Conservation (phyloP, 306 rosid species). For the Begonia loranthoides region DNA sequence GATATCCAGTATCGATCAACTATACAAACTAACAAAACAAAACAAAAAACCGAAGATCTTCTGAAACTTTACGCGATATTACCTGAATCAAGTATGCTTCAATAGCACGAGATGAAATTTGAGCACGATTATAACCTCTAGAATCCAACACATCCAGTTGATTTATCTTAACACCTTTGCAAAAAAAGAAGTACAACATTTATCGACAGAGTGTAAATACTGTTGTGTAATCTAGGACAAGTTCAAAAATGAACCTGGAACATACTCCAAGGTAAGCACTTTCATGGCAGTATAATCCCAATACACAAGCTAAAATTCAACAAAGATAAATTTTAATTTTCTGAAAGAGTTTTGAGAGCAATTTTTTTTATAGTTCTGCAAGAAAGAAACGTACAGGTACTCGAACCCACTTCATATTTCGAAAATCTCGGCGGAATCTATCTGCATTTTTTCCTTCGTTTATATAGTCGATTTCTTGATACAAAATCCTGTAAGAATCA, state of each 20-base stretch:
- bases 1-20: not conserved
- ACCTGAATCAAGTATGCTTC: conserved; percentile 97
- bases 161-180: conserved; percentile 71
- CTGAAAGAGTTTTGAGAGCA: not conserved
- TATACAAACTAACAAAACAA: not conserved
- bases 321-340: conserved; percentile 4
- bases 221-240: conserved; percentile 1
- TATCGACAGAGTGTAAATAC: not conserved
- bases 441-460: conserved; percentile 92
- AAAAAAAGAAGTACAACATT: not conserved
- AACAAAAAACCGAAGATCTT: too few species aligned
- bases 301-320: conserved; percentile 44
- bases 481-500: conserved; percentile 60
- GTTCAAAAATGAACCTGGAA: conserved; percentile 68
- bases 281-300: conserved; percentile 90
- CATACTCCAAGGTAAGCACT: conserved; percentile 86
- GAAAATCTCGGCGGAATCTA: conserved; percentile 71
- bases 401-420: conserved; percentile 89
- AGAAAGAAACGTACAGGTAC: conserved; percentile 66
- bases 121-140: conserved; percentile 46
- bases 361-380: conserved; percentile 10
- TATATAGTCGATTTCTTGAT: conserved; percentile 86
- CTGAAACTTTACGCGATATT: not conserved
- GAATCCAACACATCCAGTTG: conserved; percentile 39
- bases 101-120: conserved; percentile 62